These are phyloP conservation scores for Geopyxis carbonaria DNA, from an alignment of 495 filamentous ascomycete species.

Conservation along the genomic window DNA sequence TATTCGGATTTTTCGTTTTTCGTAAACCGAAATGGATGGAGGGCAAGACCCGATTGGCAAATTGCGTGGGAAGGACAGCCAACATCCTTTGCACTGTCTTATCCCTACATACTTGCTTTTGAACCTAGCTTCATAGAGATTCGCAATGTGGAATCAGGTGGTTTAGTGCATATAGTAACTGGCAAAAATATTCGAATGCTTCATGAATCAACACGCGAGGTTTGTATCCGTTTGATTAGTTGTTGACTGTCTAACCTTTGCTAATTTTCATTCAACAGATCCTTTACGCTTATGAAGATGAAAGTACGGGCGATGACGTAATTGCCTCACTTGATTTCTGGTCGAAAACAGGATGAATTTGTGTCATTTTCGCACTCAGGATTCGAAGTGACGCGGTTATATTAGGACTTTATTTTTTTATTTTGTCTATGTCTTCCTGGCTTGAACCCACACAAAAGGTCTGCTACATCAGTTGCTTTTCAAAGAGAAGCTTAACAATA, in stretches of 20 bases:
- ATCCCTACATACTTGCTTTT: slow-evolving; percentile 93
- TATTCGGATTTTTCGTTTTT: slow-evolving; percentile 98
- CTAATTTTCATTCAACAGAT: slow-evolving; percentile 39
- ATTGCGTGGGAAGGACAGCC: slow-evolving; percentile 95
- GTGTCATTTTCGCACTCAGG: too few species aligned
- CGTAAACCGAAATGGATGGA: slow-evolving; percentile 96
- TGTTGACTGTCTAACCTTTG: slow-evolving; percentile 14
- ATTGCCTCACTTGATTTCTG: slow-evolving; percentile 96
- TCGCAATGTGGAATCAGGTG: slow-evolving; percentile 77
- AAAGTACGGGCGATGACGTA: slow-evolving; percentile 71
- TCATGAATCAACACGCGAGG: slow-evolving; percentile 90
- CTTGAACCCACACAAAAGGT: too few species aligned
- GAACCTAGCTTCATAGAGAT: slow-evolving; percentile 99
- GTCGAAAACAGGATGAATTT: slow-evolving; percentile 36
- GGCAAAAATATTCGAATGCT: slow-evolving; percentile 93
- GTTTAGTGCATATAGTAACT: slow-evolving; percentile 80
- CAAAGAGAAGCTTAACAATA: too few species aligned
- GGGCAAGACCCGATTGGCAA: slow-evolving; percentile 85
- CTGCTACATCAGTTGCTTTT: too few species aligned
- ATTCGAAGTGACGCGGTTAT: too few species aligned
- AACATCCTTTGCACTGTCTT: slow-evolving; percentile 75
- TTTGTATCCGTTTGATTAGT: slow-evolving; percentile 29
- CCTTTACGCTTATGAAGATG: slow-evolving; percentile 92
- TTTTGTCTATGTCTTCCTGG: too few species aligned
- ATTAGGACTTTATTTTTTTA: too few species aligned